phyloP scores from a whole-genome alignment of 805 yeast genomes.

The Sugiyamaella lignohabitans region DNA sequence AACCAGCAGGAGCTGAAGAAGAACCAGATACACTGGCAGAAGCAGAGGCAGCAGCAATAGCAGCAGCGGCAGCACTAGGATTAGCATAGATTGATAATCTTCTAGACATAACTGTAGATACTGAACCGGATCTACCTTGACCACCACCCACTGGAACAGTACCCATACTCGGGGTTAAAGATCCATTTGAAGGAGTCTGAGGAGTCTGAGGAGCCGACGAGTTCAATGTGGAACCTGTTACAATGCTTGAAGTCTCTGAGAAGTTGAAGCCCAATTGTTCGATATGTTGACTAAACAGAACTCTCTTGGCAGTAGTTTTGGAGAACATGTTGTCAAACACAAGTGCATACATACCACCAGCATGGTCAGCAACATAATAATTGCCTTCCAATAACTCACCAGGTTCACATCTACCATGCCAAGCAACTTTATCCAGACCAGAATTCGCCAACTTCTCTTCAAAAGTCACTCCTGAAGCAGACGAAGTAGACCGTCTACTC shows the following conservation, averaged over 20 bases:
- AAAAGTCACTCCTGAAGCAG: constrained; percentile 11
- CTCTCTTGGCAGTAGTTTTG: constrained; percentile 74
- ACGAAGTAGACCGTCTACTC: constrained; percentile 10
- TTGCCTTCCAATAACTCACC: constrained; percentile 59
- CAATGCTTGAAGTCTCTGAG: not conserved
- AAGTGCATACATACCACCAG: constrained; percentile 74
- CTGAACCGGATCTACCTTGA: not conserved
- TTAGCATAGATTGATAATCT: too few relatives aligned
- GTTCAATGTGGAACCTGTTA: too few relatives aligned
- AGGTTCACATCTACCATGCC: constrained; percentile 52
- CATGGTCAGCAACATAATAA: constrained; percentile 42
- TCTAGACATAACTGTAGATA: too few relatives aligned
- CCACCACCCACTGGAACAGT: not conserved
- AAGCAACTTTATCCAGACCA: constrained; percentile 45
- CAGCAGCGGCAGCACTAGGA: not conserved
- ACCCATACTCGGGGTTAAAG: not conserved
- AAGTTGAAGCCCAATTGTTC: not conserved
- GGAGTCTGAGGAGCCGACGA: not conserved
- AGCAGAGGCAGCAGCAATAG: not conserved
- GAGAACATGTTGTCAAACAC: constrained; percentile 90
- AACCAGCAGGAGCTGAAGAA: constrained; percentile 1
- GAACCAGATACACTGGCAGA: constrained; percentile 1
- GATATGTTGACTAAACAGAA: constrained; percentile 54
- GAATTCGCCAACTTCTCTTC: constrained; percentile 49
- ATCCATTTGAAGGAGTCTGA: too few relatives aligned